Percentiles rank a stretch among this genome's conserved stretches.
Conservation (phyloP, 306 rosid species). For the Quillaja saponaria region DNA sequence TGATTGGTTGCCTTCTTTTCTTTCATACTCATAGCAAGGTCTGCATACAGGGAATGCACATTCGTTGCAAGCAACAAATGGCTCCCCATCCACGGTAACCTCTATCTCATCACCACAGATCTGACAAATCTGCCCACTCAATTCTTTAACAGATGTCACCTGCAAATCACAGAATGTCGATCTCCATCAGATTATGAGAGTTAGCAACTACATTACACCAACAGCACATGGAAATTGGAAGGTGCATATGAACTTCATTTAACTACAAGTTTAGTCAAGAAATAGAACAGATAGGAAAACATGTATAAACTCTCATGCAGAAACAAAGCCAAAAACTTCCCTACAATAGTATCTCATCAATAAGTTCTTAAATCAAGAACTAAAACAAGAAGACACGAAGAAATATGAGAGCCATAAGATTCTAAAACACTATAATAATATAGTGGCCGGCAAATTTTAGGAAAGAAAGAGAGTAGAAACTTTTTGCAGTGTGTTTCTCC, state of each 20-base stretch:
- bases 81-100: slow-evolving; percentile 72
- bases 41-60: slow-evolving; percentile 95
- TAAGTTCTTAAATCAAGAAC: slow-evolving; percentile 34
- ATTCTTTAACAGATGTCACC: slow-evolving; percentile 70
- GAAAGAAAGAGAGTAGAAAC: slow-evolving; percentile 4
- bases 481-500: not conserved
- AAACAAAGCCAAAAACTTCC: slow-evolving; percentile 20
- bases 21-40: slow-evolving; percentile 89
- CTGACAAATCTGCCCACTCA: slow-evolving; percentile 89
- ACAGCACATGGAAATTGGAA: slow-evolving; percentile 12
- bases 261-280: not conserved
- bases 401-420: slow-evolving; percentile 21
- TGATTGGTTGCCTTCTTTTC: slow-evolving; percentile 89
- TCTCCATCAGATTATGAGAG: slow-evolving; percentile 28
- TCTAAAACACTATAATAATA: slow-evolving; percentile 5
- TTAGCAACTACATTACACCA: not conserved
- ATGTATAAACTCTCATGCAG: not conserved
- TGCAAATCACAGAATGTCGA: slow-evolving; percentile 37
- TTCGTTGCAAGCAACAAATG: slow-evolving; percentile 90
- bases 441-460: not conserved
- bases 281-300: not conserved
- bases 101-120: slow-evolving; percentile 94
- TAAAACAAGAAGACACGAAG: slow-evolving; percentile 8
- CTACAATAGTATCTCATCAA: slow-evolving; percentile 31
- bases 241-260: slow-evolving; percentile 11